Conservation (phyloP, 2,329 filamentous ascomycete species). For the Westerdykella ornata region DNA sequence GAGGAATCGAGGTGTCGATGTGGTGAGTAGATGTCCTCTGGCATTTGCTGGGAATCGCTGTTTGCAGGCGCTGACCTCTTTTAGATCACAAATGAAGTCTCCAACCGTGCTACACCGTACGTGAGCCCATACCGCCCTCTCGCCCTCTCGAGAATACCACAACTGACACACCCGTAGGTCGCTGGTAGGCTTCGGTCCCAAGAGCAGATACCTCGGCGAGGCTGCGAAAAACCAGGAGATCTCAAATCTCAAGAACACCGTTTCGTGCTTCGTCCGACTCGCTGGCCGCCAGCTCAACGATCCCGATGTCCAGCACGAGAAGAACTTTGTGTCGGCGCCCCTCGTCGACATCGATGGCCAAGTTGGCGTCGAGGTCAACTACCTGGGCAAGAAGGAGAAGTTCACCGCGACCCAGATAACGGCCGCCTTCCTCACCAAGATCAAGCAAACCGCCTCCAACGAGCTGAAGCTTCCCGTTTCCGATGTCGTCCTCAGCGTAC, state of each 20-base stretch:
- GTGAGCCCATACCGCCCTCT: conserved; percentile 38
- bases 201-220: conserved; percentile 90
- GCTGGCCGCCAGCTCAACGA: conserved; percentile 80
- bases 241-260: conserved; percentile 98
- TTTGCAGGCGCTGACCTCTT: conserved; percentile 26
- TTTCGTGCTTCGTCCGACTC: conserved; percentile 85
- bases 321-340: conserved; percentile 78
- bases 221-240: conserved; percentile 97
- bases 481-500: conserved; percentile 89
- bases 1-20: conserved; percentile 97
- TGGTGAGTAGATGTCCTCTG: conserved; percentile 58
- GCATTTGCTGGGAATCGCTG: conserved; percentile 2
- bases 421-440: conserved; percentile 93
- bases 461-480: conserved; percentile 89
- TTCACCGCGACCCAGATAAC: conserved; percentile 92
- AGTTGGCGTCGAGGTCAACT: conserved; percentile 88
- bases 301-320: conserved; percentile 87
- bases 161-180: conserved; percentile 53
- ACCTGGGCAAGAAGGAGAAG: conserved; percentile 88
- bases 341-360: conserved; percentile 89
- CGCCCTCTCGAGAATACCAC: conserved; percentile 6
- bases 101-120: conserved; percentile 96
- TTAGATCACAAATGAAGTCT: conserved; percentile 97
- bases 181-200: conserved; percentile 89
- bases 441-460: conserved; percentile 76